Conservation (phyloP, 2,329 filamentous ascomycete genomes). For the Leptographium wingfieldii region DNA sequence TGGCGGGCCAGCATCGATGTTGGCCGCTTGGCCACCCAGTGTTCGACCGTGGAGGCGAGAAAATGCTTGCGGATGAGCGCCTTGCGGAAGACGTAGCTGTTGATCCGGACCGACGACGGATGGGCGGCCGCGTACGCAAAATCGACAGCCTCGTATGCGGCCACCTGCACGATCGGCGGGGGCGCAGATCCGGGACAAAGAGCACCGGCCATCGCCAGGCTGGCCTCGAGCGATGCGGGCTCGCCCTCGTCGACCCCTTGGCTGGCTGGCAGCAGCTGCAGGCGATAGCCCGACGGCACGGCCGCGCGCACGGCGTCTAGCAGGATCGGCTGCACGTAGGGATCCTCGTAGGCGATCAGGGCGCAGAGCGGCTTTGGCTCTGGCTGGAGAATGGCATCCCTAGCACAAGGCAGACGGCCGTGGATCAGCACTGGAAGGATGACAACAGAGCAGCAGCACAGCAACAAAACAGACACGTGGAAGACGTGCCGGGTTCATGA, state of each 20-base stretch:
- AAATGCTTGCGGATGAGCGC: slow-evolving; percentile 95
- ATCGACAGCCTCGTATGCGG: slow-evolving; percentile 75
- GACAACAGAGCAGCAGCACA: too few relatives aligned
- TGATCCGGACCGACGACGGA: slow-evolving; percentile 53
- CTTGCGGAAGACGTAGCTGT: slow-evolving; percentile 92
- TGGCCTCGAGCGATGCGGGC: slow-evolving; percentile 22
- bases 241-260: slow-evolving; percentile 10
- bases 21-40: slow-evolving; percentile 79
- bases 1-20: slow-evolving; percentile 53
- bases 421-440: neutral
- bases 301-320: slow-evolving; percentile 53
- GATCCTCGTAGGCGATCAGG: slow-evolving; percentile 71
- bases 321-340: slow-evolving; percentile 81
- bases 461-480: neutral
- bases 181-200: neutral
- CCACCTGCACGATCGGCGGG: slow-evolving; percentile 56
- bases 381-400: neutral
- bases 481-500: neutral
- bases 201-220: slow-evolving; percentile 20
- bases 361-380: slow-evolving; percentile 42
- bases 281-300: slow-evolving; percentile 38
- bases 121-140: slow-evolving; percentile 61
- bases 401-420: neutral
- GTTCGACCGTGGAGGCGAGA: slow-evolving; percentile 67
- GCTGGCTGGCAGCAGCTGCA: slow-evolving; percentile 27